Conservation (phyloP, 2,329 filamentous ascomycete species). For the Parafenestella ontariensis region DNA sequence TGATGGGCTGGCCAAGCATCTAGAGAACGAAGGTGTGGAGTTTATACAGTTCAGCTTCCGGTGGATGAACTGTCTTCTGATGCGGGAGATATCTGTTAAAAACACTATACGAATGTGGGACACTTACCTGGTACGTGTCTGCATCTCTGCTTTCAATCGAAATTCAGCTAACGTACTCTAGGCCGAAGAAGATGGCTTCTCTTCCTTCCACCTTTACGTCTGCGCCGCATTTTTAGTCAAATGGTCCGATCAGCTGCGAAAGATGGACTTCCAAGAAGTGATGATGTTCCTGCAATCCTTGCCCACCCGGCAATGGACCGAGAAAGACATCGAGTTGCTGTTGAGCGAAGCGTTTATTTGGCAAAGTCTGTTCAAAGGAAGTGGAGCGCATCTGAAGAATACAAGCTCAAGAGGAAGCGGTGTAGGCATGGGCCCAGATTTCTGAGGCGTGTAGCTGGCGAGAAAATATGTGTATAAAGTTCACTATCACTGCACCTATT, state of each 20-base stretch:
- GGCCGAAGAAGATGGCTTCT: conserved; percentile 98
- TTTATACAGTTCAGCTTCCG: conserved; percentile 99
- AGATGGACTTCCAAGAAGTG: conserved; percentile 98
- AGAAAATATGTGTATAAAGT: conserved; percentile 10
- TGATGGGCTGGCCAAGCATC: conserved; percentile 79
- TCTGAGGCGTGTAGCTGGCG: conserved; percentile 21
- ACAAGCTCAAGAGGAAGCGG: conserved; percentile 42
- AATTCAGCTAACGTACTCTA: conserved; percentile 50
- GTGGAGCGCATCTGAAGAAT: conserved; percentile 78
- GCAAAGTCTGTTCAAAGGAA: conserved; percentile 96
- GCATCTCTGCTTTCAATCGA: neutral
- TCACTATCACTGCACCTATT: neutral
- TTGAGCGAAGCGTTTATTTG: conserved; percentile 98
- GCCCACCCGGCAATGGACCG: conserved; percentile 92
- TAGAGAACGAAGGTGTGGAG: conserved; percentile 90
- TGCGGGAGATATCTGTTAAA: conserved; percentile 95
- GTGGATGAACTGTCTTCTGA: conserved; percentile 99
- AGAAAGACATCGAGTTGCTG: conserved; percentile 96
- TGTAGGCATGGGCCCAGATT: conserved; percentile 50
- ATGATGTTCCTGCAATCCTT: conserved; percentile 99
- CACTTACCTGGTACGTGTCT: conserved; percentile 82
- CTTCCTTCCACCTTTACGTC: conserved; percentile 96
- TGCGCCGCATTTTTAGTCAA: conserved; percentile 98
- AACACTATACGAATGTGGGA: conserved; percentile 99
- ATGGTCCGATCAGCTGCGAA: conserved; percentile 92